A percentile compares a stretch with the other conserved stretches of the same genome.
Evolutionary conservation across 805 yeast genomes (phyloP).

Genomic region (Yarrowia porcina): DNA sequence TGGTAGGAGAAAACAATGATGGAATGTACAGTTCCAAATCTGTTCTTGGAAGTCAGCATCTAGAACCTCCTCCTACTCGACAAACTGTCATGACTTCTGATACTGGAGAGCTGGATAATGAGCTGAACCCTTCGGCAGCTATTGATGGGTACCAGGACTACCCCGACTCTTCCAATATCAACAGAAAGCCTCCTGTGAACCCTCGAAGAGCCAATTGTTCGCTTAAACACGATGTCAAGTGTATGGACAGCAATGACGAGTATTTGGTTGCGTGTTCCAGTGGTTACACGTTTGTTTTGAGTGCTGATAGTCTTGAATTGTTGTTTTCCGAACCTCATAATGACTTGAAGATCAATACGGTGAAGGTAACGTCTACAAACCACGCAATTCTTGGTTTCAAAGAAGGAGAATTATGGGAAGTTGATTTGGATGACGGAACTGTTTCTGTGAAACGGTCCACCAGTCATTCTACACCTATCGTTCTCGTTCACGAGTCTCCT

Average conservation of each 20-base stretch:
- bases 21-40: background rate
- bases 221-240: slow-evolving; percentile 29
- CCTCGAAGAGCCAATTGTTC: slow-evolving; percentile 30
- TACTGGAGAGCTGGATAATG: background rate
- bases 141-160: slow-evolving; percentile 23
- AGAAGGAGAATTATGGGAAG: slow-evolving; percentile 38
- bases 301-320: slow-evolving; percentile 31
- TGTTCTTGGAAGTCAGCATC: background rate
- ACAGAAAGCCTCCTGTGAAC: slow-evolving; percentile 36
- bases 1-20: background rate
- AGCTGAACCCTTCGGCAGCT: slow-evolving; percentile 1
- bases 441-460: slow-evolving; percentile 31
- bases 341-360: slow-evolving; percentile 32
- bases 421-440: slow-evolving; percentile 28
- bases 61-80: slow-evolving; percentile 2
- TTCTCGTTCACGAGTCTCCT: slow-evolving; percentile 28
- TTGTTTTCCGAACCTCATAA: slow-evolving; percentile 32
- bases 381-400: slow-evolving; percentile 37
- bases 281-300: slow-evolving; percentile 31
- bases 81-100: background rate
- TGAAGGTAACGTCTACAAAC: background rate
- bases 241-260: slow-evolving; percentile 15
- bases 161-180: slow-evolving; percentile 38
- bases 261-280: background rate
- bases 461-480: slow-evolving; percentile 31